These are phyloP conservation scores for Rhizomucor pusillus DNA, from an alignment of 371 early-diverging fungal genomes.

Conservation along the genomic window DNA sequence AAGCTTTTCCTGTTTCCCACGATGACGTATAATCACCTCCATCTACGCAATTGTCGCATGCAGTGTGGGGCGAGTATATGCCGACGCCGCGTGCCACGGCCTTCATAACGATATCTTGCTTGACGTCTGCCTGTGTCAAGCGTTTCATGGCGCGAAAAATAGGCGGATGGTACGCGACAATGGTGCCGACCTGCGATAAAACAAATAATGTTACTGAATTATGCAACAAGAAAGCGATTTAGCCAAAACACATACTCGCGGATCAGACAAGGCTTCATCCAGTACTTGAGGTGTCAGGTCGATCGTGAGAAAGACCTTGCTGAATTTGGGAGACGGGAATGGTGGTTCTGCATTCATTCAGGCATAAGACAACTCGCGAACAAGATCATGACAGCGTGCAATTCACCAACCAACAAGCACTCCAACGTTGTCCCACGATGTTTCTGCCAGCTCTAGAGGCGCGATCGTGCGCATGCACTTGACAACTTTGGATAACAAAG, in stretches of 20 bases:
- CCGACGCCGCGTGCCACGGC: slow-evolving; percentile 87
- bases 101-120: slow-evolving; percentile 79
- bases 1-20: not conserved
- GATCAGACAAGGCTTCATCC: slow-evolving; percentile 84
- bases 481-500: slow-evolving; percentile 55
- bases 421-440: slow-evolving; percentile 98
- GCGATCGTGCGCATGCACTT: slow-evolving; percentile 81
- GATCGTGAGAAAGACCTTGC: slow-evolving; percentile 91
- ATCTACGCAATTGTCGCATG: slow-evolving; percentile 81
- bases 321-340: slow-evolving; percentile 62
- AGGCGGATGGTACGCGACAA: slow-evolving; percentile 96
- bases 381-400: slow-evolving; percentile 1
- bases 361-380: not conserved
- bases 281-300: slow-evolving; percentile 90
- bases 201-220: slow-evolving; percentile 1
- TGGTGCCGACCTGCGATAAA: slow-evolving; percentile 70
- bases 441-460: slow-evolving; percentile 85
- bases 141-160: slow-evolving; percentile 89
- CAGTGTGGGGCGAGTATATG: slow-evolving; percentile 97
- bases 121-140: slow-evolving; percentile 69
- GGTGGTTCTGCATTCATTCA: slow-evolving; percentile 59
- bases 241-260: slow-evolving; percentile 30
- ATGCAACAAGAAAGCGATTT: not conserved
- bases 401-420: slow-evolving; percentile 69
- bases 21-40: slow-evolving; percentile 60